Base-by-base conservation (phyloP, 2,329 filamentous ascomycete genomes). In the Ciborinia camelliae region DNA sequence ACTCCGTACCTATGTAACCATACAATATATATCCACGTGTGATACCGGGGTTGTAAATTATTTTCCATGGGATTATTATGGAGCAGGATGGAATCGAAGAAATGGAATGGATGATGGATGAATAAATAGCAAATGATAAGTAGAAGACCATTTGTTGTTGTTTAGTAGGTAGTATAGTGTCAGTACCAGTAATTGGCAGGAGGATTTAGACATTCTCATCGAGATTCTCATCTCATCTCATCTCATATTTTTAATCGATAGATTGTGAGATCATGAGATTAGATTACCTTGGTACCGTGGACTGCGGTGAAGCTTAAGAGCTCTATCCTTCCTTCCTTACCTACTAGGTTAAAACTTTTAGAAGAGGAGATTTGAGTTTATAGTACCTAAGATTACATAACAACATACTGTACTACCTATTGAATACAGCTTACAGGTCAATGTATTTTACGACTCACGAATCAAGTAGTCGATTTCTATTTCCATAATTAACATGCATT, bases 1-100 rank as follows among this genome's bases (percentile, higher is more conserved):
- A 37, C 35, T 37, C 12, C 35, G 35, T 37, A 37, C n/a, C n/a
- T n/a, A 32, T 58, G 39, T 45, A 58, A 45, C 39, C 39, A 58
- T 58, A 45, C 28, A n/a, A n/a, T n/a, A n/a, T n/a, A n/a, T n/a
- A 15, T 32, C 39, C 54, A 58, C 54, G 39, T 58, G 54, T 12
- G 39, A 32, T 32, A 9, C 54, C 15, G 39, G 54, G 54, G 41
- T 45, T 58, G 28, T 30, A 58, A 45, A 45, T 58, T 45, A 12
- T 45, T n/a, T n/a, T 32, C 28, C 20, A 45, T n/a, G n/a, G n/a
- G n/a, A n/a, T n/a, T n/a, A n/a, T n/a, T n/a, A n/a, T 26, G 26
- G 26, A 43, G 53, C 18, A 43, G 26, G 14, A 23, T 43, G 53
- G n/a, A n/a, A n/a, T n/a, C n/a, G n/a, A n/a, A n/a, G n/a, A n/a